Evolutionary conservation across 768 basidiomycete species (phyloP).

Genomic region (Boletus vermiculosoides): DNA sequence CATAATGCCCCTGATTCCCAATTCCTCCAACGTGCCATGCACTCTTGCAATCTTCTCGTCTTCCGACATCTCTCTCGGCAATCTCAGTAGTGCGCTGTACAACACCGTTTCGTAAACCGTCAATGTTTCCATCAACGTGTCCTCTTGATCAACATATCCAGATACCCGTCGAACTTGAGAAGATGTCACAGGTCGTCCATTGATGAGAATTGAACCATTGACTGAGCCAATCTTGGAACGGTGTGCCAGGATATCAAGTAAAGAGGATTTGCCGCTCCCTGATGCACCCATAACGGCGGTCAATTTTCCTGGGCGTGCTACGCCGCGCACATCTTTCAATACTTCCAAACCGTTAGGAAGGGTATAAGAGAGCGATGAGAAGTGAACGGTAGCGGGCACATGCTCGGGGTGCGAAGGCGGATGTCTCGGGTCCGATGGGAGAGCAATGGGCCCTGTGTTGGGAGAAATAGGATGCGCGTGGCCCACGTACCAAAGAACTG

Average conservation of each 20-base stretch:
- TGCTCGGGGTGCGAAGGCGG: slow-evolving; percentile 73
- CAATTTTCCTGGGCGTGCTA: slow-evolving; percentile 84
- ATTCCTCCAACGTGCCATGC: slow-evolving; percentile 92
- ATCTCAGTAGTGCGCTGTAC: slow-evolving; percentile 84
- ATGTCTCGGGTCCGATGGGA: slow-evolving; percentile 68
- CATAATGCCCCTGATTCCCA: slow-evolving; percentile 90
- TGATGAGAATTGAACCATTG: slow-evolving; percentile 72
- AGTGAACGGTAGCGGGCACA: slow-evolving; percentile 91
- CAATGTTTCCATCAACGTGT: slow-evolving; percentile 93
- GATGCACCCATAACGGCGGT: slow-evolving; percentile 98
- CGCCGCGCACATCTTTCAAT: slow-evolving; percentile 79
- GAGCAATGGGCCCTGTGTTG: slow-evolving; percentile 73
- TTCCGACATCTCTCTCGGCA: slow-evolving; percentile 93
- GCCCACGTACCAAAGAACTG: slow-evolving; percentile 90
- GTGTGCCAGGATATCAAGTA: slow-evolving; percentile 93
- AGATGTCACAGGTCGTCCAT: slow-evolving; percentile 76
- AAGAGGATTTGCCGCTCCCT: slow-evolving; percentile 93
- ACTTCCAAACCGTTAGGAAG: slow-evolving; percentile 61
- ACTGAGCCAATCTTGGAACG: slow-evolving; percentile 83
- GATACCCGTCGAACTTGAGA: slow-evolving; percentile 79
- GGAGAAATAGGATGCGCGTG: slow-evolving; percentile 46
- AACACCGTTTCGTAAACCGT: slow-evolving; percentile 98
- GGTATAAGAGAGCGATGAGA: slow-evolving; percentile 78
- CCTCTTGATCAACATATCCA: slow-evolving; percentile 98
- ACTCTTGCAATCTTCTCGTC: slow-evolving; percentile 95